Percentiles rank a stretch among this genome's conserved stretches.
These are phyloP conservation scores for Colletotrichum chrysophilum DNA, from an alignment of 2,329 filamentous ascomycete species.

Conservation along the genomic window DNA sequence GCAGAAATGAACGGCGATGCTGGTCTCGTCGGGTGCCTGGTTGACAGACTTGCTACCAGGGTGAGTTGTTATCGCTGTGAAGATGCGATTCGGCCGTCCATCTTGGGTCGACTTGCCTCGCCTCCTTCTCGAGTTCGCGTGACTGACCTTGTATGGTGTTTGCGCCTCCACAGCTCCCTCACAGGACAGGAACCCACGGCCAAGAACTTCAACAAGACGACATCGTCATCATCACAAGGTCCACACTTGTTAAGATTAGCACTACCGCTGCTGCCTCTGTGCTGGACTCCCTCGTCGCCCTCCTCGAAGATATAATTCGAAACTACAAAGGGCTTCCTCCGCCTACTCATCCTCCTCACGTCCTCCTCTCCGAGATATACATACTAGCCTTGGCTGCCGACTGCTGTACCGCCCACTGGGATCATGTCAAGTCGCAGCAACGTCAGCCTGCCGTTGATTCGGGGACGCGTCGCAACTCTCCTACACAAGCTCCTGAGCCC, in stretches of 20 bases:
- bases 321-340: conserved; percentile 54
- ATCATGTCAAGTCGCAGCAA: conserved; percentile 40
- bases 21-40: conserved; percentile 64
- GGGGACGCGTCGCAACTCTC: conserved; percentile 23
- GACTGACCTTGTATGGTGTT: background rate
- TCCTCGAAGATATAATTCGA: conserved; percentile 64
- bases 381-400: conserved; percentile 68
- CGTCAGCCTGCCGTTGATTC: conserved; percentile 4
- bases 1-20: conserved; percentile 61
- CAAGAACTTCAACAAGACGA: conserved; percentile 66
- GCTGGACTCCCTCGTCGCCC: conserved; percentile 59
- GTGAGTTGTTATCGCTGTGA: conserved; percentile 42
- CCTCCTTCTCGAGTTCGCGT: background rate
- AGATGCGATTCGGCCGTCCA: background rate
- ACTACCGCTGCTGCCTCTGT: conserved; percentile 57
- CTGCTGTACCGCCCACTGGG: conserved; percentile 68
- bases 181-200: conserved; percentile 63
- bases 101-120: background rate
- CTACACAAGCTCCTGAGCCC: conserved; percentile 35
- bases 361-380: conserved; percentile 69
- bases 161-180: conserved; percentile 57
- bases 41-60: conserved; percentile 67
- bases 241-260: conserved; percentile 67
- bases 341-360: conserved; percentile 58
- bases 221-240: conserved; percentile 63